Percentiles rank a stretch among this genome's conserved stretches.
phyloP scores from a whole-genome alignment of 2,329 filamentous ascomycete genomes.

The Didymella exigua region DNA sequence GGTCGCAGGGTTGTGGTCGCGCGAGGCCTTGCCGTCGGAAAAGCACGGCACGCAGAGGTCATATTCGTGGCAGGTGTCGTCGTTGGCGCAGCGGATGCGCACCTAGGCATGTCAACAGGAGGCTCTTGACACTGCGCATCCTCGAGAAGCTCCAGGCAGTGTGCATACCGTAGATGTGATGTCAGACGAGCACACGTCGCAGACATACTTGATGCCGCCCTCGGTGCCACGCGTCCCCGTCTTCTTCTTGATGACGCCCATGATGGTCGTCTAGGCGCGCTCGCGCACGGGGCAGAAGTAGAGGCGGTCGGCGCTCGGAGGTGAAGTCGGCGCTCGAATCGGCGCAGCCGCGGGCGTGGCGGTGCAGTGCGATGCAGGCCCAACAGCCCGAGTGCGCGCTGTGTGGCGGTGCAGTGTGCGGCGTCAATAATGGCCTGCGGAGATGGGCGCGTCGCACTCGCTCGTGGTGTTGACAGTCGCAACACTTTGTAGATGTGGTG shows the following conservation, averaged over 20 bases:
- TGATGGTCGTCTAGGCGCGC: slow-evolving; percentile 49
- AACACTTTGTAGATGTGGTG: no score
- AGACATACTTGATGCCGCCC: slow-evolving; percentile 83
- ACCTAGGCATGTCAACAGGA: slow-evolving; percentile 63
- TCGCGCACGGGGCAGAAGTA: slow-evolving; percentile 9
- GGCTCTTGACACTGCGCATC: background rate
- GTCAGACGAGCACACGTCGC: slow-evolving; percentile 94
- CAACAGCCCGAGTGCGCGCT: background rate
- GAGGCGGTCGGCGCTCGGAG: slow-evolving; percentile 6
- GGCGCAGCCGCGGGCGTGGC: background rate
- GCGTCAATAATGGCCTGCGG: background rate
- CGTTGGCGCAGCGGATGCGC: slow-evolving; percentile 84
- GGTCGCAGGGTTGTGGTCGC: slow-evolving; percentile 82
- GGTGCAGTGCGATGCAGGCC: background rate
- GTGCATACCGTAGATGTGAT: slow-evolving; percentile 88
- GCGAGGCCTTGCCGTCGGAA: slow-evolving; percentile 76
- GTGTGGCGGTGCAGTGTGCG: slow-evolving; percentile 2
- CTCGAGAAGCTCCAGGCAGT: background rate
- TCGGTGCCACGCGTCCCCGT: slow-evolving; percentile 83
- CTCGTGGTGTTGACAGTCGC: background rate
- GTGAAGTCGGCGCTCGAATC: background rate
- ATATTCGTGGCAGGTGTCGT: slow-evolving; percentile 84
- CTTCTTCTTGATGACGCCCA: slow-evolving; percentile 98
- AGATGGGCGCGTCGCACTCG: slow-evolving; percentile 8
- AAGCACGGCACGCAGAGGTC: slow-evolving; percentile 98